Percentiles rank a stretch among this genome's conserved stretches.
phyloP scores from a whole-genome alignment of 495 filamentous ascomycete species.

The Penicillium bovifimosum region DNA sequence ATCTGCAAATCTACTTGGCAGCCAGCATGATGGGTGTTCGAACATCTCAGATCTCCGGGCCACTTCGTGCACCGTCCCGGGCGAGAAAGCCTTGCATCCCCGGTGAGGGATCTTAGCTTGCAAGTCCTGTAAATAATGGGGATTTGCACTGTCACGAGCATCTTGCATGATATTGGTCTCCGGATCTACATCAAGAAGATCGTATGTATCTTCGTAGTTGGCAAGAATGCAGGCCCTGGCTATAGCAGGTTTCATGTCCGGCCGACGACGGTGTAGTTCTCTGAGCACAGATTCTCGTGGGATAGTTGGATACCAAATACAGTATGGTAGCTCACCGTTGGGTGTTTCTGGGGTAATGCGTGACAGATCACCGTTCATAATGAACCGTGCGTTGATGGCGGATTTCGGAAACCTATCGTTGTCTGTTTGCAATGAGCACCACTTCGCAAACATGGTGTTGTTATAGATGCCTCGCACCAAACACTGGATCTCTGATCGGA shows the following conservation, averaged over 20 bases:
- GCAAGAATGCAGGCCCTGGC: neutral
- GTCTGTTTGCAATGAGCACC: neutral
- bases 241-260: neutral
- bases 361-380: neutral
- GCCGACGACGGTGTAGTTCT: neutral
- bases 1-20: neutral
- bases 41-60: neutral
- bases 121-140: neutral
- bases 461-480: neutral
- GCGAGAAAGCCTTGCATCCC: neutral
- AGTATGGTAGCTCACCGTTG: neutral
- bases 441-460: neutral
- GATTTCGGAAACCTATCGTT: neutral
- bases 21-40: neutral
- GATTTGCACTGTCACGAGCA: neutral
- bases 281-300: neutral
- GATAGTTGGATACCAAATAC: neutral
- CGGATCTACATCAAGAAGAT: neutral
- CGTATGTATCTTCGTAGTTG: neutral
- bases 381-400: neutral
- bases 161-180: neutral
- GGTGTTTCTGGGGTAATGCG: neutral
- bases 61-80: too few species aligned
- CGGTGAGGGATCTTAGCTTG: neutral
- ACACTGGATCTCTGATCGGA: neutral